phyloP scores from a whole-genome alignment of 345 rosid species.

The Cochlearia excelsa region DNA sequence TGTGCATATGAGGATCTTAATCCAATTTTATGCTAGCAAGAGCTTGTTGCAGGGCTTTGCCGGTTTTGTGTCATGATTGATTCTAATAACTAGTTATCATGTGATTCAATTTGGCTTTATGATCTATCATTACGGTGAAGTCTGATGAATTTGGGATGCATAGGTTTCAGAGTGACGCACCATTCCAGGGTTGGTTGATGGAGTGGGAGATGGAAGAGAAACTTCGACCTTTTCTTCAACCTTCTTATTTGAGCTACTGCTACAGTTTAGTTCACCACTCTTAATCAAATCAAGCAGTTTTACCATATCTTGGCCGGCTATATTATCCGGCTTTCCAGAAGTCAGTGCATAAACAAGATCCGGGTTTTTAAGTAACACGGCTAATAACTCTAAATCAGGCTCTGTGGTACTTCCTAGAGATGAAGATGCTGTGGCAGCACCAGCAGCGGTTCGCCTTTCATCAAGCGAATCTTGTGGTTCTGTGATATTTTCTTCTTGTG shows the following conservation, averaged over 20 bases:
- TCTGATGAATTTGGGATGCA: slow-evolving; percentile 24
- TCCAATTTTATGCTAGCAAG: neutral
- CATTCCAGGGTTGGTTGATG: slow-evolving; percentile 82
- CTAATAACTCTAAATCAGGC: slow-evolving; percentile 94
- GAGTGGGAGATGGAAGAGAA: slow-evolving; percentile 96
- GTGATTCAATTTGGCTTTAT: slow-evolving; percentile 2
- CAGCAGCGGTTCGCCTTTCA: slow-evolving; percentile 38
- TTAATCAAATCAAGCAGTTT: slow-evolving; percentile 52
- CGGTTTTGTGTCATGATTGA: neutral
- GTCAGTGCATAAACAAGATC: slow-evolving; percentile 87
- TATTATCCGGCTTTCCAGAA: slow-evolving; percentile 65
- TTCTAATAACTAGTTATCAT: slow-evolving; percentile 4
- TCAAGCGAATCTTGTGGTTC: slow-evolving; percentile 49
- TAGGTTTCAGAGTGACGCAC: slow-evolving; percentile 67
- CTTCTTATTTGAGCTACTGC: slow-evolving; percentile 31
- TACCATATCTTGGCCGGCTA: slow-evolving; percentile 64
- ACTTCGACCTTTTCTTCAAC: slow-evolving; percentile 73
- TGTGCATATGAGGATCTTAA: slow-evolving; percentile 1
- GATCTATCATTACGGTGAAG: neutral
- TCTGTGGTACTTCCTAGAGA: slow-evolving; percentile 43
- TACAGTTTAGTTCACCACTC: slow-evolving; percentile 24
- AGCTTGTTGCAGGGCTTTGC: neutral
- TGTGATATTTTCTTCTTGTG: slow-evolving; percentile 45
- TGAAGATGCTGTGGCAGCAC: slow-evolving; percentile 38
- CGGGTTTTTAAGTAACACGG: slow-evolving; percentile 86